Conservation (phyloP, 371 early-diverging fungal genomes). For the Mucor piriformis region DNA sequence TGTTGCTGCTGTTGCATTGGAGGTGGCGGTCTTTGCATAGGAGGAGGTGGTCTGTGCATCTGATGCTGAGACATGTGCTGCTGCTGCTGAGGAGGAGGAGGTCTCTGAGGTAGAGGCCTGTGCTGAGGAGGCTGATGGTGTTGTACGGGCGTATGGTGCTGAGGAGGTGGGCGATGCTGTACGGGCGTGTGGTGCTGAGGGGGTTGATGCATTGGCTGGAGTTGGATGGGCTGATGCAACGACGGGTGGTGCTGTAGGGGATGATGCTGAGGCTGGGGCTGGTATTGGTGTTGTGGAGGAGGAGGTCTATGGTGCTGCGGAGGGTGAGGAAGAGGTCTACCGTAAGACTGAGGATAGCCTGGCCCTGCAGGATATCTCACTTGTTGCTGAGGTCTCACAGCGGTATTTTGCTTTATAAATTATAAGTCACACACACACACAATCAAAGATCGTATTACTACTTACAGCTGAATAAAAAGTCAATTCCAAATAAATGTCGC, state of each 20-base stretch:
- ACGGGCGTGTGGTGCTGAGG: neutral
- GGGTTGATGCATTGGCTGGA: neutral
- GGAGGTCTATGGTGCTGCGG: neutral
- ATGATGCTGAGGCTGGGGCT: neutral
- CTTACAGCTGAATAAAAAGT: constrained; percentile 43
- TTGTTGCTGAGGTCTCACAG: constrained; percentile 22
- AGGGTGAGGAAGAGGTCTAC: neutral
- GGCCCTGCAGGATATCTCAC: constrained; percentile 14
- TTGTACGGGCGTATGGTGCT: neutral
- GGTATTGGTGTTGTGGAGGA: neutral
- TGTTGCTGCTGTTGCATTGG: neutral
- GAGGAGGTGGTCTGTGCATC: constrained; percentile 7
- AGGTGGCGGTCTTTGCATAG: neutral
- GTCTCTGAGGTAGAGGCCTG: constrained; percentile 1
- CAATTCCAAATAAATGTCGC: constrained; percentile 39
- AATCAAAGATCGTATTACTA: neutral
- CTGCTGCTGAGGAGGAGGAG: constrained; percentile 6
- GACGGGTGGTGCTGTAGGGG: constrained; percentile 8
- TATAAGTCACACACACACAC: neutral
- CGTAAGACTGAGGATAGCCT: constrained; percentile 5
- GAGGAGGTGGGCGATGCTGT: neutral
- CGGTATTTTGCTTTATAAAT: constrained; percentile 12
- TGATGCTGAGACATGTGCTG: constrained; percentile 2
- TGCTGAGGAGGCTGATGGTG: too few relatives aligned
- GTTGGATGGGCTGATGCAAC: neutral